phyloP scores from a whole-genome alignment of 768 basidiomycete genomes.

The Lactifluus rugatus region DNA sequence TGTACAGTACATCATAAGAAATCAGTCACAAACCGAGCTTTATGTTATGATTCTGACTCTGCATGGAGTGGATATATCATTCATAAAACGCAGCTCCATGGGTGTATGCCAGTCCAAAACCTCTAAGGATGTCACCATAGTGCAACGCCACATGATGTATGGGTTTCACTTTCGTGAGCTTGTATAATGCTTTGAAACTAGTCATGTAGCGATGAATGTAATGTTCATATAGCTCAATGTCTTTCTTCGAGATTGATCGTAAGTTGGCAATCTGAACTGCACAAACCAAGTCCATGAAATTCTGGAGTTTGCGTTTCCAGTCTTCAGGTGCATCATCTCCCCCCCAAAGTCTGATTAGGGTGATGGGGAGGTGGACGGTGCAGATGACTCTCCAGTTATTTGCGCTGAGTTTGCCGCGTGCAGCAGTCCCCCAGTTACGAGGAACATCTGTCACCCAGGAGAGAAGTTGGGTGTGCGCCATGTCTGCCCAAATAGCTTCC shows the following conservation, averaged over 20 bases:
- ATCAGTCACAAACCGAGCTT: constrained; percentile 16
- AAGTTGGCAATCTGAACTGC: constrained; percentile 22
- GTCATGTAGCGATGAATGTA: constrained; percentile 21
- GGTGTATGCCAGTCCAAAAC: constrained; percentile 26
- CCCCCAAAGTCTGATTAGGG: constrained; percentile 30
- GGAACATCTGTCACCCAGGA: constrained; percentile 28
- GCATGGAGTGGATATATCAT: constrained; percentile 4
- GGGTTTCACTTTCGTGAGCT: constrained; percentile 22
- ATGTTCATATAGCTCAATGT: neutral
- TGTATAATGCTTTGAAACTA: constrained; percentile 20
- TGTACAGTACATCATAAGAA: no score
- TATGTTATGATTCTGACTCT: constrained; percentile 19
- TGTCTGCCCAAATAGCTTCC: constrained; percentile 26
- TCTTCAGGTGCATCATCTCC: constrained; percentile 6
- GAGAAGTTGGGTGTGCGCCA: constrained; percentile 24
- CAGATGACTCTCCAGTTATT: constrained; percentile 30
- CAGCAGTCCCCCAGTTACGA: constrained; percentile 25
- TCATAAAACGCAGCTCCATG: constrained; percentile 1
- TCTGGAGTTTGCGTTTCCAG: constrained; percentile 20
- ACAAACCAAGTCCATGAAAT: constrained; percentile 27
- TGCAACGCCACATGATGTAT: constrained; percentile 29
- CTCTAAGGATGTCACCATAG: constrained; percentile 21
- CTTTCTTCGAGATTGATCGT: constrained; percentile 11
- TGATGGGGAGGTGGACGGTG: constrained; percentile 28
- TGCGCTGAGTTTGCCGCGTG: constrained; percentile 28